These are phyloP conservation scores for Stephanocyclus meneghinianus DNA, from an alignment of 352 stramenopile species.

Conservation along the genomic window DNA sequence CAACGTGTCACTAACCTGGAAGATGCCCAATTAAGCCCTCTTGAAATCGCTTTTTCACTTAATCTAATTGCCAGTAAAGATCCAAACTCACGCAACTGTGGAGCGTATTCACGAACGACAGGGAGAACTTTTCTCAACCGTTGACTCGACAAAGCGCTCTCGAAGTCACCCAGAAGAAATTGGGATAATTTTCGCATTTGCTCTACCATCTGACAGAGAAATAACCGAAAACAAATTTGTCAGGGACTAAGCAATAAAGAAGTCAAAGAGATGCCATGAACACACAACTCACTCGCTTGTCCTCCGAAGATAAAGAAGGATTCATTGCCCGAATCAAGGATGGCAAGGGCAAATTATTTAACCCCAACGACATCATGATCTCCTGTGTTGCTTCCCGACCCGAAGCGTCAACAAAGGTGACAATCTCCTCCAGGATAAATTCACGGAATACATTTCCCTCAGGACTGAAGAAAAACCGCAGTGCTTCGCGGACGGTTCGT, in stretches of 20 bases:
- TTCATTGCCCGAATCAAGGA: conserved; percentile 78
- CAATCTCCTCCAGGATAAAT: conserved; percentile 85
- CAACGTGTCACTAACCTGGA: conserved; percentile 23
- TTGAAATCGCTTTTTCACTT: conserved; percentile 72
- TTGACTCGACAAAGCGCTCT: conserved; percentile 53
- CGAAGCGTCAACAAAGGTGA: conserved; percentile 81
- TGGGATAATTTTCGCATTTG: conserved; percentile 76
- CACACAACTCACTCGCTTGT: conserved; percentile 63
- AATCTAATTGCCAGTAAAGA: conserved; percentile 66
- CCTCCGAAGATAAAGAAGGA: conserved; percentile 74
- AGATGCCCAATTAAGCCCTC: conserved; percentile 73
- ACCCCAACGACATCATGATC: conserved; percentile 63
- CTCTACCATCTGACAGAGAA: conserved; percentile 56
- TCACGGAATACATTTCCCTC: conserved; percentile 85
- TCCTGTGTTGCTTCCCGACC: conserved; percentile 78
- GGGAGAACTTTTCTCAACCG: conserved; percentile 67
- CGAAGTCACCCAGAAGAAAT: conserved; percentile 82
- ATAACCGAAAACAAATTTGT: neutral
- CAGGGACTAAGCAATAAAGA: neutral
- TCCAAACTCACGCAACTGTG: conserved; percentile 72
- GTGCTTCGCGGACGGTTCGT: conserved; percentile 73
- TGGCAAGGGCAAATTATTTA: conserved; percentile 77
- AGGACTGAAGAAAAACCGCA: conserved; percentile 85
- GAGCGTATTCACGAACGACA: conserved; percentile 72
- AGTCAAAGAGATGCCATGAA: neutral